These are phyloP conservation scores for Tulasnella calospora DNA, from an alignment of 768 basidiomycete genomes.

Conservation along the genomic window DNA sequence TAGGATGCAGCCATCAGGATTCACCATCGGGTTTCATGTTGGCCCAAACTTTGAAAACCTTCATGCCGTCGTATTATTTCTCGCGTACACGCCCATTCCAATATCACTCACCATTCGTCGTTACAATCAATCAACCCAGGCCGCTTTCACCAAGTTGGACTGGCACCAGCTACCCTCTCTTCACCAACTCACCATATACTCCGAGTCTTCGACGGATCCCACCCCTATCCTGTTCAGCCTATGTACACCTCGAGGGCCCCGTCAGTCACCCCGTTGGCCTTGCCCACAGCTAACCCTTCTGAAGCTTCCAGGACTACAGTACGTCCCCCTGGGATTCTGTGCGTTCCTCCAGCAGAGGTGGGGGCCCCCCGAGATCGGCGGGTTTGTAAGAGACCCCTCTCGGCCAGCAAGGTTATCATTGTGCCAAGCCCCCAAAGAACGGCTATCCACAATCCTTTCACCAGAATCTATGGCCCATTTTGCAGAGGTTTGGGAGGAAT, in stretches of 20 bases:
- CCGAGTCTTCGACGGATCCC: not conserved
- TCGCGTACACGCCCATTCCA: not conserved
- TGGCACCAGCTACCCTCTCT: not conserved
- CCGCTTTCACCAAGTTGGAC: not conserved
- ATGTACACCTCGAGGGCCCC: not conserved
- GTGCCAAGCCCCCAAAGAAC: not conserved
- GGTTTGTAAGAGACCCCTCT: not conserved
- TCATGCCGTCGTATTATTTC: not conserved
- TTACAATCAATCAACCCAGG: not conserved
- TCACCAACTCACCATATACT: not conserved
- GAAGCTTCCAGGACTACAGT: not conserved
- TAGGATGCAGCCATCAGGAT: not conserved
- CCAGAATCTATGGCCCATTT: not conserved
- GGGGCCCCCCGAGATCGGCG: not conserved
- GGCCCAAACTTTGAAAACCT: not conserved
- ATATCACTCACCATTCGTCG: not conserved
- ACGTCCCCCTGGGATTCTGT: not conserved
- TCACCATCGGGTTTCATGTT: not conserved
- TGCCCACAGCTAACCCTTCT: not conserved
- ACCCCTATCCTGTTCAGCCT: not conserved
- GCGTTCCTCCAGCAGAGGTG: not conserved
- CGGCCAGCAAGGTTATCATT: not conserved
- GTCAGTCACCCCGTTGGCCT: not conserved
- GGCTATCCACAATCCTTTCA: not conserved
- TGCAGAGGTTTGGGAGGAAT: not conserved